Evolutionary conservation across 2,329 filamentous ascomycete genomes (phyloP).

Genomic region (Talaromyces sp.): DNA sequence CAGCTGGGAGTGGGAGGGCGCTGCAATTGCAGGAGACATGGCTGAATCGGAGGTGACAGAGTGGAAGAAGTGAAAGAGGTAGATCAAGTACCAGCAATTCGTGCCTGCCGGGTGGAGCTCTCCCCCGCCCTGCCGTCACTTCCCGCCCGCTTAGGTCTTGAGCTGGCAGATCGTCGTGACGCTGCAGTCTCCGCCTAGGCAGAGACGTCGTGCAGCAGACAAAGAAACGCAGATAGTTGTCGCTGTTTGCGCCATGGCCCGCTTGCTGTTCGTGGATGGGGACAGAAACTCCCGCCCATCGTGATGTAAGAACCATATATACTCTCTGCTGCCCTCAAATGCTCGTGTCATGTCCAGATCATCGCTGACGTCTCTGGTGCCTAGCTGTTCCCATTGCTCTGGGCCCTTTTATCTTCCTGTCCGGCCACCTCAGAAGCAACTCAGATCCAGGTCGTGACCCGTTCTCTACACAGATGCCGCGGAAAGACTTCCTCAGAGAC

Average conservation of each 20-base stretch:
- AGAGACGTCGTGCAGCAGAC: background rate
- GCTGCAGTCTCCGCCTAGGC: background rate
- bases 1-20: constrained; percentile 50
- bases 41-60: background rate
- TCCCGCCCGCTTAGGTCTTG: too few species aligned
- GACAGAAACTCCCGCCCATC: background rate
- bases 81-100: too few species aligned
- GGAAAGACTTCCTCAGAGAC: constrained; percentile 62
- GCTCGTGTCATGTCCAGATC: background rate
- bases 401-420: background rate
- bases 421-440: background rate
- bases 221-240: background rate
- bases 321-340: background rate
- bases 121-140: too few species aligned
- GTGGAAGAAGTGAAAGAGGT: background rate
- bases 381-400: background rate
- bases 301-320: background rate
- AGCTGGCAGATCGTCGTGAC: background rate
- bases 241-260: background rate
- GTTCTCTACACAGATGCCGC: constrained; percentile 51
- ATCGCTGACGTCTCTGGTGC: background rate
- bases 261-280: background rate
- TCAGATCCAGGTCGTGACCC: background rate
- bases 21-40: background rate
- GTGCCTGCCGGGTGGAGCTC: background rate